Conservation (phyloP, 306 rosid species). For the Prunus davidiana region DNA sequence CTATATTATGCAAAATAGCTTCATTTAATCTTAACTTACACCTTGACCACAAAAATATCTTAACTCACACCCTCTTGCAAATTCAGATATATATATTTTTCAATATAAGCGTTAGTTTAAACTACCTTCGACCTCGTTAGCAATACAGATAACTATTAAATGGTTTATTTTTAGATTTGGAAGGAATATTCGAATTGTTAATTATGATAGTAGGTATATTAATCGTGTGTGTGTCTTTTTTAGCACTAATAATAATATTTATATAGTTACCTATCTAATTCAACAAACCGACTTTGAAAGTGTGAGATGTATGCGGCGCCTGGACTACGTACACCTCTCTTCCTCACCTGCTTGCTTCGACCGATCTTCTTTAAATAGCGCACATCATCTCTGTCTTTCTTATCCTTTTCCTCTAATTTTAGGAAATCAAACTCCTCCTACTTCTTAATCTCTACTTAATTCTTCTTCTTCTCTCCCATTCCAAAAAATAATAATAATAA, state of each 20-base stretch:
- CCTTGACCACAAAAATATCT: too few relatives aligned
- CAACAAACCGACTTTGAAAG: neutral
- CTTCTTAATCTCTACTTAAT: slow-evolving; percentile 4
- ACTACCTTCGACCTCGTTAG: too few relatives aligned
- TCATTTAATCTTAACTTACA: too few relatives aligned
- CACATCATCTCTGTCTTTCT: neutral
- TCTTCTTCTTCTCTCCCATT: neutral
- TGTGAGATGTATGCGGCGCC: slow-evolving; percentile 20
- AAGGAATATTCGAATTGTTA: too few relatives aligned
- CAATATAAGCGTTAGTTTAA: too few relatives aligned
- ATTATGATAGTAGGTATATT: neutral
- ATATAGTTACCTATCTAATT: neutral
- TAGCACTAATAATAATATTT: too few relatives aligned
- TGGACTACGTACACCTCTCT: neutral
- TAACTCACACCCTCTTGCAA: too few relatives aligned
- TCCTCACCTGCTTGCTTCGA: neutral
- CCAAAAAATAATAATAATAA: neutral
- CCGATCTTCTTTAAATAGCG: neutral
- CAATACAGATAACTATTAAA: too few relatives aligned
- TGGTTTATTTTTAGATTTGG: too few relatives aligned
- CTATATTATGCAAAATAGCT: too few relatives aligned
- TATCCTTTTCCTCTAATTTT: neutral
- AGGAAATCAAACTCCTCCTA: neutral
- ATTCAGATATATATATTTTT: too few relatives aligned
- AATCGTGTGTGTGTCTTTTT: neutral